A percentile compares a stretch with the other conserved stretches of the same genome.
Evolutionary conservation across 2,329 filamentous ascomycete species (phyloP).

Genomic region (Colletotrichum liriopes): DNA sequence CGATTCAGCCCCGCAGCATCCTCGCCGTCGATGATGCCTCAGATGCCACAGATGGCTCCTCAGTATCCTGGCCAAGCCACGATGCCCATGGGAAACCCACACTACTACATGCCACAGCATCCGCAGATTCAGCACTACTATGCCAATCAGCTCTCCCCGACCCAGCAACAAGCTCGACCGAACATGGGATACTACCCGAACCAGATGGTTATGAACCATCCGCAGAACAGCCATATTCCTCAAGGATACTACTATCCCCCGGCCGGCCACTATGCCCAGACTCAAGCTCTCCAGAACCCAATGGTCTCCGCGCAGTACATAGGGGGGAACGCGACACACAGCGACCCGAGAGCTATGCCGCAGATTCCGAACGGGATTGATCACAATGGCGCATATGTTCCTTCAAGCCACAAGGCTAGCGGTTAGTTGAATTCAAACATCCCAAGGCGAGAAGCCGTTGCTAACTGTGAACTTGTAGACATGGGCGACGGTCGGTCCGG

Average conservation of each 20-base stretch:
- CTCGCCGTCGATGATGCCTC: constrained; percentile 57
- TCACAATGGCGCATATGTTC: constrained; percentile 18
- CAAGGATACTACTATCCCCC: constrained; percentile 63
- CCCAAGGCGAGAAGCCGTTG: background rate
- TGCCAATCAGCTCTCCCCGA: constrained; percentile 55
- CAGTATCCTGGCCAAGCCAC: constrained; percentile 58
- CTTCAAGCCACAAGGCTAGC: constrained; percentile 4
- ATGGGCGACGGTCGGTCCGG: constrained; percentile 53
- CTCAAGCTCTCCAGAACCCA: constrained; percentile 51
- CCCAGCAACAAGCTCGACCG: constrained; percentile 53
- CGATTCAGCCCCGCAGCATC: constrained; percentile 50
- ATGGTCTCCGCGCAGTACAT: constrained; percentile 56
- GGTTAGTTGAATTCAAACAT: background rate
- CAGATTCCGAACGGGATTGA: constrained; percentile 43
- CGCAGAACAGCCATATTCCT: constrained; percentile 52
- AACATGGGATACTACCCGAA: constrained; percentile 62
- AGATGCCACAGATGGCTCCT: constrained; percentile 55
- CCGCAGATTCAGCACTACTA: constrained; percentile 63
- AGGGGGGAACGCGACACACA: constrained; percentile 44
- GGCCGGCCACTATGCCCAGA: constrained; percentile 56
- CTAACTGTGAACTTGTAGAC: constrained; percentile 17
- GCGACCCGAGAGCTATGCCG: constrained; percentile 47
- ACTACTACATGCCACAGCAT: constrained; percentile 65
- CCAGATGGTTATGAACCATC: constrained; percentile 59
- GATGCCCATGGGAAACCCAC: constrained; percentile 58